Base-by-base conservation (phyloP, 805 yeast species). In the Lachancea meyersii region DNA sequence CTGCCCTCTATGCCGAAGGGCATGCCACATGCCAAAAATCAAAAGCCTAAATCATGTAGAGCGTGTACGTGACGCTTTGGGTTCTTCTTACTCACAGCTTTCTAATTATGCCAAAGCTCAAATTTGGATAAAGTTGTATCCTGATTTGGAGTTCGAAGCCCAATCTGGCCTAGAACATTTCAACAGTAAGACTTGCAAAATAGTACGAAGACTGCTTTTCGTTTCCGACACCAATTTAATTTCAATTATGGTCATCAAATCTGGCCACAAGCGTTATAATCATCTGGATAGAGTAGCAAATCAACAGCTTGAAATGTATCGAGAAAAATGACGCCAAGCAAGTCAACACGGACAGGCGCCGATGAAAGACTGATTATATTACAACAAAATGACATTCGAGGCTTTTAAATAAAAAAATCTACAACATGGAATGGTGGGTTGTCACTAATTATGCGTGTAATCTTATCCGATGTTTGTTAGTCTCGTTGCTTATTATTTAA, bases 1-100 rank as follows among this genome's bases (percentile, higher is more conserved):
- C 16, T 35, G 38, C 18, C 38, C 38, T 23, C 30, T 35, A 21
- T 35, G 38, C 22, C 21, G 23, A 23, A 20, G 38, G n/a, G 7
- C 30, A 4, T 22, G n/a, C 13, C 14, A 17, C 27, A 9, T 35
- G 20, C 38, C 38, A 9, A 23, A 23, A 11, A 11, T 23, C 16
- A 10, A 9, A 30, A 16, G n/a, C 17, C 9, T 35, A 14, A 14
- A 10, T 19, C 13, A 7, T 9, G 13, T 11, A 23, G 19, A 16
- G 16, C 22, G 20, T 23, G 22, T 35, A 5, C 16, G 22, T 9
- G 18, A 21, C 18, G 23, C 13, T 3, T 11, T 35, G 5, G 38
- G 38, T 8, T 14, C 38, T 10, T 5, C 16, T n/a, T 35, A 35
- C 16, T 21, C 28, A 4, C n/a, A 16, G 17, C 21, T 20, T n/a